Evolutionary conservation across 2,329 filamentous ascomycete species (phyloP).

Genomic region (Fusarium ambrosium): DNA sequence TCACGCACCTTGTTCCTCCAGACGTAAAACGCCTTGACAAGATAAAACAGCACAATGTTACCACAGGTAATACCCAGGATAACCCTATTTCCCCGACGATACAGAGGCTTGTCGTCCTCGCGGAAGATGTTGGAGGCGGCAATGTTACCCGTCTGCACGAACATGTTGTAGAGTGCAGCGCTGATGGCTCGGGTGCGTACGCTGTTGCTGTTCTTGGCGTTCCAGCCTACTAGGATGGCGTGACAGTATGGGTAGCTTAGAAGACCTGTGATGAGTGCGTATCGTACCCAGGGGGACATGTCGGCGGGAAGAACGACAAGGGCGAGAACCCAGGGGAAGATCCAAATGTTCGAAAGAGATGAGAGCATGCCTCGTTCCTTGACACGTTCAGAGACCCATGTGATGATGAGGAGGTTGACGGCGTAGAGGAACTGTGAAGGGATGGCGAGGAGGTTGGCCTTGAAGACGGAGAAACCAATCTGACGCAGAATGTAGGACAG

Average conservation of each 20-base stretch:
- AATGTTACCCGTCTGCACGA: constrained; percentile 60
- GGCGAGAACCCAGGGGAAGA: constrained; percentile 62
- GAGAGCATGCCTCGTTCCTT: constrained; percentile 61
- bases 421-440: constrained; percentile 60
- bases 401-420: constrained; percentile 61
- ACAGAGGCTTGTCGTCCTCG: constrained; percentile 68
- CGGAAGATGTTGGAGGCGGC: constrained; percentile 57
- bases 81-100: constrained; percentile 63
- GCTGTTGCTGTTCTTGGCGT: constrained; percentile 71
- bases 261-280: constrained; percentile 55
- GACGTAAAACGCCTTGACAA: constrained; percentile 62
- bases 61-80: constrained; percentile 62
- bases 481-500: constrained; percentile 60
- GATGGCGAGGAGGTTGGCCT: constrained; percentile 61
- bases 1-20: constrained; percentile 62
- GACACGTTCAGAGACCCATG: constrained; percentile 59
- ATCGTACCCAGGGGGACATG: constrained; percentile 58
- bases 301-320: constrained; percentile 55
- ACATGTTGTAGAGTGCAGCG: constrained; percentile 72
- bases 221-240: constrained; percentile 67
- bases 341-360: constrained; percentile 63
- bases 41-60: constrained; percentile 61
- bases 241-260: constrained; percentile 63
- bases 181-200: constrained; percentile 74
- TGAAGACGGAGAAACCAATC: constrained; percentile 60